Conservation (phyloP, 495 filamentous ascomycete genomes). For the Penicillium arizonense region DNA sequence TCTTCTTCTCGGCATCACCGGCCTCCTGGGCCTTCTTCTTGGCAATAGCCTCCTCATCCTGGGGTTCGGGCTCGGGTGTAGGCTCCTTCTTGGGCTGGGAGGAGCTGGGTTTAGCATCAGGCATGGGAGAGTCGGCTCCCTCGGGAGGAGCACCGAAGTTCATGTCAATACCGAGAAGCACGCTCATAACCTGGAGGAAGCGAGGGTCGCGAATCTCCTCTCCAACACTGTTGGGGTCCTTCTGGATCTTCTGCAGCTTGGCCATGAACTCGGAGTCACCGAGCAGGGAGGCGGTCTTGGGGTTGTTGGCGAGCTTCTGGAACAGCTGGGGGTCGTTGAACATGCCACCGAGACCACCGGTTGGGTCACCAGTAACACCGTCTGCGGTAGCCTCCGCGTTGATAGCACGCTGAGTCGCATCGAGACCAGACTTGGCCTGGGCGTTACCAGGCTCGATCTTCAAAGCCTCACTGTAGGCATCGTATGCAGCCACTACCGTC, state of each 20-base stretch:
- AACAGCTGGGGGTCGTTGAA: constrained; percentile 90
- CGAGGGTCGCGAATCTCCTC: constrained; percentile 83
- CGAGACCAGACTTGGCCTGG: constrained; percentile 84
- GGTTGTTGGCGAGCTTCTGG: constrained; percentile 88
- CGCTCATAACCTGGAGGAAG: constrained; percentile 91
- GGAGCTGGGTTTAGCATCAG: constrained; percentile 58
- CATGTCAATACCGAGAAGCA: constrained; percentile 93
- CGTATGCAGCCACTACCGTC: constrained; percentile 65
- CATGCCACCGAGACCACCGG: constrained; percentile 77
- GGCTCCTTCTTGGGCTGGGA: constrained; percentile 56
- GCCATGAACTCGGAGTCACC: constrained; percentile 85
- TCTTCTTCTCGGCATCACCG: constrained; percentile 90
- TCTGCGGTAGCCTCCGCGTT: constrained; percentile 70
- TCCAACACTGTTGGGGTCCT: constrained; percentile 77
- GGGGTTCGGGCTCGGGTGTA: constrained; percentile 59
- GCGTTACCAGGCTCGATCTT: constrained; percentile 90
- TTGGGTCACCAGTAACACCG: constrained; percentile 65
- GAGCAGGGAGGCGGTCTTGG: constrained; percentile 85
- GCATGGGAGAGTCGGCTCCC: constrained; percentile 64
- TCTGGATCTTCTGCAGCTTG: constrained; percentile 75
- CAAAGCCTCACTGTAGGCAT: constrained; percentile 88
- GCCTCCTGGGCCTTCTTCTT: constrained; percentile 89
- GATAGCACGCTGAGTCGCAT: constrained; percentile 83
- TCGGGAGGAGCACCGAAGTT: constrained; percentile 59
- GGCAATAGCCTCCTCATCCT: constrained; percentile 77